phyloP scores from a whole-genome alignment of 2,329 filamentous ascomycete species.

The Herpotrichia juniperi region DNA sequence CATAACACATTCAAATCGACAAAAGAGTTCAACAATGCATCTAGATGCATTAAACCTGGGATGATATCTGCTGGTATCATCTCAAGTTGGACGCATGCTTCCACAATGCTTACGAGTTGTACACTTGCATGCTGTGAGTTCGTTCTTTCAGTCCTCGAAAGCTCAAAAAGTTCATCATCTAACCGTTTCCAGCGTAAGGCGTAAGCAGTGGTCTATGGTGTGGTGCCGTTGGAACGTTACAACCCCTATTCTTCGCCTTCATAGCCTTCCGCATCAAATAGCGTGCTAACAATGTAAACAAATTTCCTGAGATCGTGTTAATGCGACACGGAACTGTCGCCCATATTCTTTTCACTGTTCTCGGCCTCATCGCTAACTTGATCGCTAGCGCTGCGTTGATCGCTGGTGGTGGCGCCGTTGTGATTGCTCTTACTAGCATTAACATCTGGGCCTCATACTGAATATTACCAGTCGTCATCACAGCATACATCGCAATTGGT shows the following conservation, averaged over 20 bases:
- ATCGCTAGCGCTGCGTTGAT: slow-evolving; percentile 7
- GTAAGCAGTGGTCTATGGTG: slow-evolving; percentile 11
- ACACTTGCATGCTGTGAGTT: slow-evolving; percentile 33
- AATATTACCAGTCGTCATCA: slow-evolving; percentile 5
- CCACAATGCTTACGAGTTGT: neutral
- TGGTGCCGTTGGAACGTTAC: slow-evolving; percentile 11
- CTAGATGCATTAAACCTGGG: slow-evolving; percentile 45
- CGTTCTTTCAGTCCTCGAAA: slow-evolving; percentile 1
- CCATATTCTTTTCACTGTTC: slow-evolving; percentile 8
- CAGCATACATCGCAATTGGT: slow-evolving; percentile 8
- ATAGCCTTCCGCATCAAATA: slow-evolving; percentile 16
- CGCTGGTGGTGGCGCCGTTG: slow-evolving; percentile 9
- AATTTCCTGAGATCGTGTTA: slow-evolving; percentile 6
- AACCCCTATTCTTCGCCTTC: slow-evolving; percentile 12
- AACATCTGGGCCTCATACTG: slow-evolving; percentile 6
- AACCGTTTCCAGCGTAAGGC: neutral
- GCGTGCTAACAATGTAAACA: slow-evolving; percentile 5
- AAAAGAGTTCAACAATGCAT: slow-evolving; percentile 53
- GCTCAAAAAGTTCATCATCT: neutral
- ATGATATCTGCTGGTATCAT: slow-evolving; percentile 51
- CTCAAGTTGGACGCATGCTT: slow-evolving; percentile 38
- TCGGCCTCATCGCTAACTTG: slow-evolving; percentile 6
- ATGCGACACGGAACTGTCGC: slow-evolving; percentile 4
- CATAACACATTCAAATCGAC: slow-evolving; percentile 39
- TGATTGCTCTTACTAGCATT: slow-evolving; percentile 1